These are phyloP conservation scores for Crithidia acanthocephali DNA, from an alignment of 208 protist genomes.

Conservation along the genomic window DNA sequence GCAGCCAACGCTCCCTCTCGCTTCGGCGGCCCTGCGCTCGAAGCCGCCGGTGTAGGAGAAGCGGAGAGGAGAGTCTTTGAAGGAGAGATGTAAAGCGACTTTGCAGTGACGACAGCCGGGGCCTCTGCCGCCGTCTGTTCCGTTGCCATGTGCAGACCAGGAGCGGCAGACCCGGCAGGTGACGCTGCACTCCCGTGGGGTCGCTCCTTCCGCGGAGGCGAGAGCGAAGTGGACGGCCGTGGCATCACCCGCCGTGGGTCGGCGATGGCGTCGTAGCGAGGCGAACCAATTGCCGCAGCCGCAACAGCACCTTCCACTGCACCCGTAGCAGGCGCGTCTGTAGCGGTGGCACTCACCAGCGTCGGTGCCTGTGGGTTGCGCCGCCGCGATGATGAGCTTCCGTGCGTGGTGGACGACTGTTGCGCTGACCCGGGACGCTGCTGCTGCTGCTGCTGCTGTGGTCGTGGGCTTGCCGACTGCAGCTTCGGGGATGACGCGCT, in stretches of 20 bases:
- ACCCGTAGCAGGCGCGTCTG: neutral
- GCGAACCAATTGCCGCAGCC: neutral
- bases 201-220: neutral
- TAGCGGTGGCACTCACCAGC: neutral
- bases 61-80: neutral
- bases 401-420: neutral
- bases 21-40: neutral
- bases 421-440: neutral
- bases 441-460: neutral
- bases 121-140: neutral
- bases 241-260: conserved; percentile 3
- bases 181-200: neutral
- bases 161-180: neutral
- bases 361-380: neutral
- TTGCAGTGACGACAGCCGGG: neutral
- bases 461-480: neutral
- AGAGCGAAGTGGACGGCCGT: neutral
- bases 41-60: neutral
- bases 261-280: neutral
- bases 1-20: neutral
- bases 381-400: neutral
- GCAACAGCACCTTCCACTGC: too few relatives aligned
- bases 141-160: neutral
- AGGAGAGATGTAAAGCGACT: neutral
- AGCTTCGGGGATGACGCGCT: neutral